These are phyloP conservation scores for Anastatica hierochuntica DNA, from an alignment of 345 rosid species.

Conservation along the genomic window DNA sequence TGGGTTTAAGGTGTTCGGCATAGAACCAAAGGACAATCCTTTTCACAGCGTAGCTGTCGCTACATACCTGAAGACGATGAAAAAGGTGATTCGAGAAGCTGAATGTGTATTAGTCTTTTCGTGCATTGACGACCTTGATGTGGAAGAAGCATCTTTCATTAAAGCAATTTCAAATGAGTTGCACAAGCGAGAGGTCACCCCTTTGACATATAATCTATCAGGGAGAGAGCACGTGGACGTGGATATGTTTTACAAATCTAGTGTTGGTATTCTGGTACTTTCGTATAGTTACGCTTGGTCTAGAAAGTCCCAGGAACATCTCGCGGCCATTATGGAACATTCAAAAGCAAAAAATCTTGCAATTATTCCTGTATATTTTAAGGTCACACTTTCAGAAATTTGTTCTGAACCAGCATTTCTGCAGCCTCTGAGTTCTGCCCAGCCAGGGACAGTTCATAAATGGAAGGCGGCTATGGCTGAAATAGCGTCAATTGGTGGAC, in stretches of 20 bases:
- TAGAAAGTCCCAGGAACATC: constrained; percentile 1
- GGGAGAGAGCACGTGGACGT: background rate
- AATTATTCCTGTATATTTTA: constrained; percentile 9
- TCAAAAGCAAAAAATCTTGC: background rate
- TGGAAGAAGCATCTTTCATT: background rate
- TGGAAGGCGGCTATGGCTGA: constrained; percentile 4
- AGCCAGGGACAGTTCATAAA: background rate
- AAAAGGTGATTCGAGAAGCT: background rate
- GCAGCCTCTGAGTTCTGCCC: background rate
- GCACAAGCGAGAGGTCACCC: background rate
- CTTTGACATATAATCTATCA: constrained; percentile 5
- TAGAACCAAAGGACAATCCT: background rate
- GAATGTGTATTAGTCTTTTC: constrained; percentile 1
- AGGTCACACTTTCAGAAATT: constrained; percentile 13
- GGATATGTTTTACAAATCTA: background rate
- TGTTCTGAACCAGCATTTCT: too few relatives aligned
- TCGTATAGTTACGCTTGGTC: background rate
- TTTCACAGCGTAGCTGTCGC: background rate
- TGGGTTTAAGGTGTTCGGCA: background rate
- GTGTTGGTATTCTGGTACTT: constrained; percentile 14
- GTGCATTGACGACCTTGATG: constrained; percentile 5
- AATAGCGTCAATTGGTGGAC: background rate
- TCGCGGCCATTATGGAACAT: constrained; percentile 1
- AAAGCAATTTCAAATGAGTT: background rate
- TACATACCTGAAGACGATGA: background rate